These are phyloP conservation scores for Penicillium nordicum DNA, from an alignment of 2,329 filamentous ascomycete species.

Conservation along the genomic window DNA sequence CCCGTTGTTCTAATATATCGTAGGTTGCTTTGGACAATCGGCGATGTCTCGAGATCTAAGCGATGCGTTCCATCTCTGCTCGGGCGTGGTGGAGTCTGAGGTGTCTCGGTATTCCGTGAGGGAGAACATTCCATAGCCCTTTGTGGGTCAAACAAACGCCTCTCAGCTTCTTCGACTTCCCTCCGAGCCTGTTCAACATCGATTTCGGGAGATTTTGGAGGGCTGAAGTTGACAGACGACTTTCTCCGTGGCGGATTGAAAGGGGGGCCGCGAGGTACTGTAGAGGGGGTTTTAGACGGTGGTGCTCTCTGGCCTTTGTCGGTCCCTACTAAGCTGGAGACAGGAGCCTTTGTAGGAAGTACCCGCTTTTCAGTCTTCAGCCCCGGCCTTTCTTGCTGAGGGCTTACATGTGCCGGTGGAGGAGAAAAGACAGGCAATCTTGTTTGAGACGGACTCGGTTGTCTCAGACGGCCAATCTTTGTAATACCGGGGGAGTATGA, in stretches of 20 bases:
- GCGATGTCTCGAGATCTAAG: slow-evolving; percentile 54
- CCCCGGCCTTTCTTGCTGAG: slow-evolving; percentile 19
- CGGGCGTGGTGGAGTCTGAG: slow-evolving; percentile 56
- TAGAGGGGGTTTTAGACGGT: not conserved
- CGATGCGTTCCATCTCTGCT: slow-evolving; percentile 66
- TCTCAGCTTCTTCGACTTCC: slow-evolving; percentile 33
- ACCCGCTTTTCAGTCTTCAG: slow-evolving; percentile 13
- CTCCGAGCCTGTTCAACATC: slow-evolving; percentile 26
- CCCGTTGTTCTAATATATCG: slow-evolving; percentile 45
- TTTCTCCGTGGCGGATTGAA: slow-evolving; percentile 62
- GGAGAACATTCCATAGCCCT: slow-evolving; percentile 22
- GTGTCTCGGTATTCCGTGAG: slow-evolving; percentile 27
- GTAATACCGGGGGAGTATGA: slow-evolving; percentile 48
- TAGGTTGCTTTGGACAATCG: slow-evolving; percentile 57
- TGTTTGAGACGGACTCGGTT: slow-evolving; percentile 37
- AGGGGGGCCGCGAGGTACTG: slow-evolving; percentile 34
- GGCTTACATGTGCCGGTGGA: slow-evolving; percentile 16
- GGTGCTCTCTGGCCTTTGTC: slow-evolving; percentile 1
- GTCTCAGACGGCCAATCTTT: slow-evolving; percentile 37
- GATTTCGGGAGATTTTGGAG: slow-evolving; percentile 23
- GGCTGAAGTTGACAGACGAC: slow-evolving; percentile 56
- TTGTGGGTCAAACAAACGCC: slow-evolving; percentile 15
- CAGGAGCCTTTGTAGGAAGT: slow-evolving; percentile 8
- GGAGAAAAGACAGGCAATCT: slow-evolving; percentile 34
- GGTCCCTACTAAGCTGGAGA: slow-evolving; percentile 4